phyloP scores from a whole-genome alignment of 208 protist genomes.

The Novymonas esmeraldas region DNA sequence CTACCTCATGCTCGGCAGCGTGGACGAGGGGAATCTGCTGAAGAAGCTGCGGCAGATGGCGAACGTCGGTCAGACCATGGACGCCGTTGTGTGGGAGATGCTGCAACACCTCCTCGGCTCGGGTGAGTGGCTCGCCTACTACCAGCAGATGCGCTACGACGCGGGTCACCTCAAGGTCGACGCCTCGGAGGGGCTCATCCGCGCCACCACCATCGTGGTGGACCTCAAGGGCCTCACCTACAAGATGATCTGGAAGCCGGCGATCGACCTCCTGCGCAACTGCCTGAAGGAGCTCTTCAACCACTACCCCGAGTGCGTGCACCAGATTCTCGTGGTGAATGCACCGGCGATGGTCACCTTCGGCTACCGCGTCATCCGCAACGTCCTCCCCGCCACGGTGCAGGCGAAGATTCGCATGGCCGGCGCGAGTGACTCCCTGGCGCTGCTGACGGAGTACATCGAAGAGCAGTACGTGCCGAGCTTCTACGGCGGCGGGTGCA shows the following conservation, averaged over 20 bases:
- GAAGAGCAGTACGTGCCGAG: constrained; percentile 45
- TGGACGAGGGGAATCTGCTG: constrained; percentile 29
- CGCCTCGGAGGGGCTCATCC: constrained; percentile 35
- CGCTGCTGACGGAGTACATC: constrained; percentile 49
- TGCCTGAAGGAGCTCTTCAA: constrained; percentile 37
- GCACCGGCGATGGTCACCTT: constrained; percentile 55
- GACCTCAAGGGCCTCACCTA: constrained; percentile 55
- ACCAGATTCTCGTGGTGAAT: constrained; percentile 65
- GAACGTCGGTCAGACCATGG: constrained; percentile 10
- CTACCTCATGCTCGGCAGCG: constrained; percentile 40
- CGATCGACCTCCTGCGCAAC: constrained; percentile 44
- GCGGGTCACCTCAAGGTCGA: constrained; percentile 7
- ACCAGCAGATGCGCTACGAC: constrained; percentile 25
- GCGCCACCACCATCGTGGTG: constrained; percentile 43
- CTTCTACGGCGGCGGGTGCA: constrained; percentile 59
- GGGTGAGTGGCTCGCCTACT: constrained; percentile 26
- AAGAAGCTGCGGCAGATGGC: constrained; percentile 31
- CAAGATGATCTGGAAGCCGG: constrained; percentile 68
- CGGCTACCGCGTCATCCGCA: constrained; percentile 54
- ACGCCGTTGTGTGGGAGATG: constrained; percentile 22
- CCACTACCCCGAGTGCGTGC: constrained; percentile 53
- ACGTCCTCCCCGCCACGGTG: constrained; percentile 27
- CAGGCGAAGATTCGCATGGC: constrained; percentile 56
- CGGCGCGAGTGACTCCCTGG: constrained; percentile 30
- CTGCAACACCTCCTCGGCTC: constrained; percentile 14